Evolutionary conservation across 805 yeast species (phyloP), one percentile per base, ranked within the genome.

Genomic region (Wickerhamiella qilinensis): DNA sequence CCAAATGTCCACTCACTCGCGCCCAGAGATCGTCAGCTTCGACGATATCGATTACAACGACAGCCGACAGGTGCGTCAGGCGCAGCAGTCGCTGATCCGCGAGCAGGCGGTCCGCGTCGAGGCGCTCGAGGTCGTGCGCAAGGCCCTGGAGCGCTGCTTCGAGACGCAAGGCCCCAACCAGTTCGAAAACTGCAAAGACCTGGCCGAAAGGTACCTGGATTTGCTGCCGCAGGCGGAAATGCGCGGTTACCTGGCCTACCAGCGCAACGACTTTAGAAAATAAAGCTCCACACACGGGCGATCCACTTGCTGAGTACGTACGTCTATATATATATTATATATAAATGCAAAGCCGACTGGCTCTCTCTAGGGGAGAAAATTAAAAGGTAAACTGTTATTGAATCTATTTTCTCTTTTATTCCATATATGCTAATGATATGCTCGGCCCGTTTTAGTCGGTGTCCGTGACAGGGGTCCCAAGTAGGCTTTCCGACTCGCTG

Each of bases 241-340:
- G 43, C 69, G 72, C 48, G 93, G 93, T 33, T 80, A 68, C 61
- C 63, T 75, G 54, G 88, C 84, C n/a, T 80, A 81, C 63, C 93
- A 82, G 64, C 77, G 82, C 69, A 81, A 81, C 61, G 93, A 81
- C 55, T 91, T 88, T 33, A 65, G 81, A 28, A 78, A 80, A 63
- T 78, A 63, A n/a, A 56, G 12, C 21, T 4, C 6, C n/a, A 12
- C 21, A 30, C 14, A 15, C 30, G 20, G 25, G 9, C 9, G 6
- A 22, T 22, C 25, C 11, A 22, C 25, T 7, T 22, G 11, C 6
- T 22, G 11, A 22, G 11, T 22, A 22, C 6, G 25, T 11, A 22
- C 11, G 25, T 6, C 25, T n/a, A n/a, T n/a, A n/a, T n/a, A n/a
- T n/a, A n/a, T n/a, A n/a, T n/a, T n/a, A n/a, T n/a, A n/a, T n/a